Percentiles rank a stretch among this genome's conserved stretches.
These are phyloP conservation scores for Backusella tarrabulga DNA, from an alignment of 192 early-diverging fungal species.

Conservation along the genomic window DNA sequence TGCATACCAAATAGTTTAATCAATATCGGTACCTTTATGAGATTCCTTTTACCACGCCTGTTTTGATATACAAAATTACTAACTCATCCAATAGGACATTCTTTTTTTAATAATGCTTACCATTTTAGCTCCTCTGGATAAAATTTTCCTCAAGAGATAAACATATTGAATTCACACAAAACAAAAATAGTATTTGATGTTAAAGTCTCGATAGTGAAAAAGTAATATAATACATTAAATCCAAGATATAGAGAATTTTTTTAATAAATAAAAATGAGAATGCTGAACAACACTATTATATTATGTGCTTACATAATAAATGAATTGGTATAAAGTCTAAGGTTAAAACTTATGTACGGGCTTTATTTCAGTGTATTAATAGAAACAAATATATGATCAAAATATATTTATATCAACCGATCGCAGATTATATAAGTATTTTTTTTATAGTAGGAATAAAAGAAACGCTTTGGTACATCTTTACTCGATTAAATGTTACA, in stretches of 20 bases:
- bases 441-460: not conserved
- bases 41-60: not conserved
- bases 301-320: not conserved
- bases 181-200: not conserved
- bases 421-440: no score
- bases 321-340: not conserved
- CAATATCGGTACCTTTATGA: not conserved
- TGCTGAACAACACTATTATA: not conserved
- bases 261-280: not conserved
- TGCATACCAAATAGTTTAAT: not conserved
- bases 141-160: not conserved
- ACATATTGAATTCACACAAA: not conserved
- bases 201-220: not conserved
- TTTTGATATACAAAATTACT: not conserved
- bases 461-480: not conserved
- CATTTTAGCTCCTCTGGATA: not conserved
- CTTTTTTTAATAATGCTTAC: not conserved
- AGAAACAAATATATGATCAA: not conserved
- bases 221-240: no score
- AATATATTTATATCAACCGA: no score
- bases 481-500: not conserved
- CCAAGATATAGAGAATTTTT: not conserved
- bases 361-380: not conserved
- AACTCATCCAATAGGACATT: not conserved
- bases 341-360: not conserved